phyloP scores from a whole-genome alignment of 345 rosid genomes.

The Alliaria petiolata region DNA sequence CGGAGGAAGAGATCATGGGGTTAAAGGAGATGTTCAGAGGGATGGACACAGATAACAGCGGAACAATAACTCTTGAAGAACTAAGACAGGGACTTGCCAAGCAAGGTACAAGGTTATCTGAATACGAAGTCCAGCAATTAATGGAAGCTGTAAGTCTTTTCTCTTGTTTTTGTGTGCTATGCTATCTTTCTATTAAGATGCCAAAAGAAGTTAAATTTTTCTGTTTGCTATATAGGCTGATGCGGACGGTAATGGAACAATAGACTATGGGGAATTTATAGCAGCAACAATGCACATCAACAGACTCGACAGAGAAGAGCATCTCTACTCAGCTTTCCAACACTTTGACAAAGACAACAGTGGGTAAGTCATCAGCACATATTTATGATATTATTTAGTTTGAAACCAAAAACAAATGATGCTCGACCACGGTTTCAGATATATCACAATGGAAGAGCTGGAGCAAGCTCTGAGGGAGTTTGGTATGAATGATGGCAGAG shows the following conservation, averaged over 20 bases:
- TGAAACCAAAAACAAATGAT: conserved; percentile 8
- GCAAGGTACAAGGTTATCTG: conserved; percentile 88
- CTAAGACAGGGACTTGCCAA: conserved; percentile 83
- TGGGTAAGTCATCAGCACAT: conserved; percentile 44
- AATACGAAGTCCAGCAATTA: conserved; percentile 77
- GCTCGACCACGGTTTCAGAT: conserved; percentile 26
- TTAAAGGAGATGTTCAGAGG: conserved; percentile 90
- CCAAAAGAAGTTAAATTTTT: background rate
- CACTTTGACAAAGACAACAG: conserved; percentile 82
- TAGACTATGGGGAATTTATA: conserved; percentile 76
- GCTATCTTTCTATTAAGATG: background rate
- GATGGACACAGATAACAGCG: conserved; percentile 82
- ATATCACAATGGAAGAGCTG: conserved; percentile 82
- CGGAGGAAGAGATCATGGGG: conserved; percentile 99
- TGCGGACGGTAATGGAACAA: conserved; percentile 79
- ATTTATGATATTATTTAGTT: background rate
- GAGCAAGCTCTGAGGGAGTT: conserved; percentile 83
- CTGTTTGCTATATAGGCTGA: conserved; percentile 56
- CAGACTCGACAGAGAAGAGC: conserved; percentile 72
- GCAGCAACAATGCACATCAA: conserved; percentile 85
- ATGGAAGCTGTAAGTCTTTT: conserved; percentile 83
- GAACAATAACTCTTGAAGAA: conserved; percentile 94
- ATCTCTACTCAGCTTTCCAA: conserved; percentile 77
- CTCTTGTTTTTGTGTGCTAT: background rate
- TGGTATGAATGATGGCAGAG: conserved; percentile 77